Evolutionary conservation across 2,329 filamentous ascomycete species (phyloP).

Genomic region (Aschersonia sp.): DNA sequence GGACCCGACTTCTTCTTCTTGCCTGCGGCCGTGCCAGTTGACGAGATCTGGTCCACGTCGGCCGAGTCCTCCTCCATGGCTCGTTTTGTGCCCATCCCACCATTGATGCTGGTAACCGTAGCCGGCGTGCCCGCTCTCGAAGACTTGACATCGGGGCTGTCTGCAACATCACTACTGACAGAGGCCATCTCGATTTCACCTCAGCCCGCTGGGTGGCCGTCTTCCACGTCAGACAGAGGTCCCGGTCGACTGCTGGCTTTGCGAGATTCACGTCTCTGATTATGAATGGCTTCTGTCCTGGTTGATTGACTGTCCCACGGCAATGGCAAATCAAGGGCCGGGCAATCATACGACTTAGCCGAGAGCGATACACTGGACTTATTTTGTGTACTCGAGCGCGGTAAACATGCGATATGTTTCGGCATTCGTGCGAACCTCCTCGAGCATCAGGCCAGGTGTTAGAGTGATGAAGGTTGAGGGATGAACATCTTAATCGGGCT

Average conservation of each 20-base stretch:
- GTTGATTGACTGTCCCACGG: too few relatives aligned
- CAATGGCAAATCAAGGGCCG: too few relatives aligned
- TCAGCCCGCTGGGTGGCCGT: too few relatives aligned
- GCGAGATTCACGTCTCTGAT: too few relatives aligned
- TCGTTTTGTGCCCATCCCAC: constrained; percentile 1
- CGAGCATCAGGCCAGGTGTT: background rate
- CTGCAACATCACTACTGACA: background rate
- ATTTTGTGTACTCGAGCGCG: too few relatives aligned
- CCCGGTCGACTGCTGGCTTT: too few relatives aligned
- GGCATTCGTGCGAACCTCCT: too few relatives aligned
- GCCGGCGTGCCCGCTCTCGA: background rate
- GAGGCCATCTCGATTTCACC: constrained; percentile 1
- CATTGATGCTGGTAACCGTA: background rate
- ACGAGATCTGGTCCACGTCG: constrained; percentile 1
- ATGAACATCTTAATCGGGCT: background rate
- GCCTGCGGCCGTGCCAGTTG: constrained; percentile 6
- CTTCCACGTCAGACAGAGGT: too few relatives aligned
- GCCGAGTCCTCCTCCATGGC: background rate
- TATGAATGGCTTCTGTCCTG: too few relatives aligned
- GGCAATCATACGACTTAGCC: too few relatives aligned
- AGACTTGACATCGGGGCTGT: constrained; percentile 2
- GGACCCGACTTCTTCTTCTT: constrained; percentile 33
- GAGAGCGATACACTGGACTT: too few relatives aligned
- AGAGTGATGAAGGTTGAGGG: background rate
- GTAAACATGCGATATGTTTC: too few relatives aligned